Conservation (phyloP, 202 grass and related monocot species). For the Alloteropsis angusta region DNA sequence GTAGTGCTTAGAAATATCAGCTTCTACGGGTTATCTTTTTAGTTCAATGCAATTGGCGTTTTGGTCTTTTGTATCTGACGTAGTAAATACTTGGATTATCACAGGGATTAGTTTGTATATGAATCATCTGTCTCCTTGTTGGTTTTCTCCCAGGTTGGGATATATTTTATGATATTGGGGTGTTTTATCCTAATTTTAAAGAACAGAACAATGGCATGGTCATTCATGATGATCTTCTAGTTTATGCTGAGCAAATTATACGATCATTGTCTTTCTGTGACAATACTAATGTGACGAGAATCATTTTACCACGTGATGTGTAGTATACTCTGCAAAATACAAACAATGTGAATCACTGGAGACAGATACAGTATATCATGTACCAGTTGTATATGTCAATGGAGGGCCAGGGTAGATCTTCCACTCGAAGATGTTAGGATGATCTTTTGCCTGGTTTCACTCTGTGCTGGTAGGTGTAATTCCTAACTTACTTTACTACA, state of each 20-base stretch:
- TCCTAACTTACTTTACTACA: not conserved
- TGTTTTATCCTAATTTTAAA: not conserved
- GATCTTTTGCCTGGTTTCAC: not conserved
- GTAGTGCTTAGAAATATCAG: conserved; percentile 3
- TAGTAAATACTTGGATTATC: not conserved
- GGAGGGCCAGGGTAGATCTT: not conserved
- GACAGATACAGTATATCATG: not conserved
- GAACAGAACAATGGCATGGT: not conserved
- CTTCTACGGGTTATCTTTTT: conserved; percentile 17
- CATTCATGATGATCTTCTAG: not conserved
- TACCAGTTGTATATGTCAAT: not conserved
- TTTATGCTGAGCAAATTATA: not conserved
- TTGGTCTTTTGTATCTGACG: conserved; percentile 6
- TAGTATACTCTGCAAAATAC: not conserved
- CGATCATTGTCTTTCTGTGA: not conserved
- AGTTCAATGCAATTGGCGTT: conserved; percentile 19
- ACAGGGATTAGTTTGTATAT: not conserved
- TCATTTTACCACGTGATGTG: not conserved
- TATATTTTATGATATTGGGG: not conserved
- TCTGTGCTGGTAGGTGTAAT: not conserved
- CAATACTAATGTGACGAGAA: not conserved
- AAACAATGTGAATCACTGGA: not conserved
- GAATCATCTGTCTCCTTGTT: conserved; percentile 19
- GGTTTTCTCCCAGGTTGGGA: conserved; percentile 7
- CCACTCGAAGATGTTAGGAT: not conserved